Percentiles rank a stretch among this genome's conserved stretches.
These are phyloP conservation scores for Rhizopus arrhizus DNA, from an alignment of 371 early-diverging fungal genomes.

Conservation along the genomic window DNA sequence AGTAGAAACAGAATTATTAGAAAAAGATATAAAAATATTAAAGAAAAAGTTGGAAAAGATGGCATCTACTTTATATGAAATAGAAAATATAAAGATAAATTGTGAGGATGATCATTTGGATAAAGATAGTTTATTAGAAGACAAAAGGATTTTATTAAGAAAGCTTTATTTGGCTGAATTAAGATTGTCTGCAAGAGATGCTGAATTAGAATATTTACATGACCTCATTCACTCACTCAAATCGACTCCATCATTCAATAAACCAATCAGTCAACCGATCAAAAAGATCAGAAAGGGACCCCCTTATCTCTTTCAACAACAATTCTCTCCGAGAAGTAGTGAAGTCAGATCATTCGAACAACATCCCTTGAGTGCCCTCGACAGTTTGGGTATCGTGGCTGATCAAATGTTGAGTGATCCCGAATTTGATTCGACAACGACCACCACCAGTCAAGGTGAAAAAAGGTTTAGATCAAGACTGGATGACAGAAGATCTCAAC, in stretches of 20 bases:
- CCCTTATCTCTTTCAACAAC: slow-evolving; percentile 53
- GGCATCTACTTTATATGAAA: slow-evolving; percentile 28
- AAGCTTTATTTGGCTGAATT: slow-evolving; percentile 48
- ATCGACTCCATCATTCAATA: slow-evolving; percentile 1
- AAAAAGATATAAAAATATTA: slow-evolving; percentile 31
- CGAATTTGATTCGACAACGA: slow-evolving; percentile 21
- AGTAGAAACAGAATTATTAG: slow-evolving; percentile 28
- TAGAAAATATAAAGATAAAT: slow-evolving; percentile 37
- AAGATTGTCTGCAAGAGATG: slow-evolving; percentile 46
- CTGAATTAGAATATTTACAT: slow-evolving; percentile 45
- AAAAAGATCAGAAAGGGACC: slow-evolving; percentile 29
- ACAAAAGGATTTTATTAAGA: slow-evolving; percentile 31
- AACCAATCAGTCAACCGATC: slow-evolving; percentile 6
- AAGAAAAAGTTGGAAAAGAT: slow-evolving; percentile 30
- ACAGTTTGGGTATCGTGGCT: slow-evolving; percentile 40
- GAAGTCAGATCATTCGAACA: slow-evolving; percentile 28
- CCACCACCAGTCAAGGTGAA: neutral
- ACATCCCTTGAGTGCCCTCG: slow-evolving; percentile 29
- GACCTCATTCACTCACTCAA: slow-evolving; percentile 28
- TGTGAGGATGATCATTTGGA: slow-evolving; percentile 29
- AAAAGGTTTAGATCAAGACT: slow-evolving; percentile 19
- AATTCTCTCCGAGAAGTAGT: slow-evolving; percentile 46
- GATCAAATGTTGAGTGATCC: slow-evolving; percentile 43
- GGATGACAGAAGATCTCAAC: slow-evolving; percentile 40
- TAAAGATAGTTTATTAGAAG: slow-evolving; percentile 31